Evolutionary conservation across 2,329 filamentous ascomycete species (phyloP).

Genomic region (Fusarium xyrophilum): DNA sequence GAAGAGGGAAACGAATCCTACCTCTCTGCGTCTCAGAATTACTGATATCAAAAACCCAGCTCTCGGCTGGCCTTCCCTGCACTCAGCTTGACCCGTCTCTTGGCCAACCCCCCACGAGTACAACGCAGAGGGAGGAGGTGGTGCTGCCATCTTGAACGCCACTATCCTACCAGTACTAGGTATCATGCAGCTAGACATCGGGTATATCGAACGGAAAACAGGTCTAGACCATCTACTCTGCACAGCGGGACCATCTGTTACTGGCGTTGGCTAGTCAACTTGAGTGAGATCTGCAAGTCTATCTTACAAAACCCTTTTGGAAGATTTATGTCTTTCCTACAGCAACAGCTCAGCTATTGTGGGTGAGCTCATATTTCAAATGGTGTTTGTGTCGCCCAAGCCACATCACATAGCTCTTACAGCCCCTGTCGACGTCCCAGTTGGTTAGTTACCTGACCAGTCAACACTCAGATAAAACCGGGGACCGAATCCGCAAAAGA

Average conservation of each 20-base stretch:
- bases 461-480: too few relatives aligned
- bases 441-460: too few relatives aligned
- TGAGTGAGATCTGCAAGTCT: background rate
- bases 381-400: fast-evolving
- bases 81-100: background rate
- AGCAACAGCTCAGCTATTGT: too few relatives aligned
- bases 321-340: fast-evolving
- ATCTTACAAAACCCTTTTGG: too few relatives aligned
- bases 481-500: too few relatives aligned
- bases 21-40: background rate
- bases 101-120: background rate
- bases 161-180: background rate
- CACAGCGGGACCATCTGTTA: background rate
- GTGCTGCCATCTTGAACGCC: background rate
- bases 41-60: background rate
- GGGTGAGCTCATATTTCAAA: too few relatives aligned
- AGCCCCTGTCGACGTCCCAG: too few relatives aligned
- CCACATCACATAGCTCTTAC: too few relatives aligned
- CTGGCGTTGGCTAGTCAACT: background rate
- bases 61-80: background rate
- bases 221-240: background rate
- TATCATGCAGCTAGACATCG: background rate
- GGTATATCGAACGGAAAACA: background rate
- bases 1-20: background rate
- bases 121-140: background rate